A percentile compares a stretch with the other conserved stretches of the same genome.
phyloP scores from a whole-genome alignment of 257 asterid species.

The Lithospermum erythrorhizon region DNA sequence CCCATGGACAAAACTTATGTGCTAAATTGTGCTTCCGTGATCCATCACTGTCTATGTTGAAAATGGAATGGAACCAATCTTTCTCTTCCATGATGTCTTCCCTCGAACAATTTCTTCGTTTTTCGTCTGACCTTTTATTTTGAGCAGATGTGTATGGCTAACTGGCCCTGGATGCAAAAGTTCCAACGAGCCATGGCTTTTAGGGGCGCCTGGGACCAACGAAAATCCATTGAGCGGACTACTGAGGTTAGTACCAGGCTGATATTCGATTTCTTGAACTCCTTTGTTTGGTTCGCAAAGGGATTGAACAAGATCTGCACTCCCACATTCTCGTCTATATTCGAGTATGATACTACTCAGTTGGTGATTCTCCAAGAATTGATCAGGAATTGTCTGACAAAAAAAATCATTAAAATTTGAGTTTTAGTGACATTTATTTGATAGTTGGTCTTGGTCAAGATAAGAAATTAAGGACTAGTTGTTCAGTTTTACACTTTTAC shows the following conservation, averaged over 20 bases:
- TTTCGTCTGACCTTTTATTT: slow-evolving; percentile 34
- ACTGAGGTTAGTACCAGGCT: slow-evolving; percentile 8
- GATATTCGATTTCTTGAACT: slow-evolving; percentile 16
- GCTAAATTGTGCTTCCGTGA: too few relatives aligned
- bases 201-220: slow-evolving; percentile 25
- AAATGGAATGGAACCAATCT: slow-evolving; percentile 19
- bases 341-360: slow-evolving; percentile 47
- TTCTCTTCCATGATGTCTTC: slow-evolving; percentile 63
- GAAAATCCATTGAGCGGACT: slow-evolving; percentile 28
- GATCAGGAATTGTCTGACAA: slow-evolving; percentile 65
- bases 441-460: not conserved
- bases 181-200: slow-evolving; percentile 23
- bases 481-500: slow-evolving; percentile 24
- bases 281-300: slow-evolving; percentile 54
- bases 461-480: not conserved
- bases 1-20: too few relatives aligned
- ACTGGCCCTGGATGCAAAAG: slow-evolving; percentile 24
- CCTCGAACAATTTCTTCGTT: slow-evolving; percentile 74
- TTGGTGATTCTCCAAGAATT: slow-evolving; percentile 63
- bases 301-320: slow-evolving; percentile 60
- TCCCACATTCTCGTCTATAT: slow-evolving; percentile 82
- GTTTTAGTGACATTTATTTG: not conserved
- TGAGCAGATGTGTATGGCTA: slow-evolving; percentile 65
- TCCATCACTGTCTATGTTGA: slow-evolving; percentile 6
- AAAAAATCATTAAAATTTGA: not conserved